Conservation (phyloP, 495 filamentous ascomycete species). For the Sordaria brevicollis region DNA sequence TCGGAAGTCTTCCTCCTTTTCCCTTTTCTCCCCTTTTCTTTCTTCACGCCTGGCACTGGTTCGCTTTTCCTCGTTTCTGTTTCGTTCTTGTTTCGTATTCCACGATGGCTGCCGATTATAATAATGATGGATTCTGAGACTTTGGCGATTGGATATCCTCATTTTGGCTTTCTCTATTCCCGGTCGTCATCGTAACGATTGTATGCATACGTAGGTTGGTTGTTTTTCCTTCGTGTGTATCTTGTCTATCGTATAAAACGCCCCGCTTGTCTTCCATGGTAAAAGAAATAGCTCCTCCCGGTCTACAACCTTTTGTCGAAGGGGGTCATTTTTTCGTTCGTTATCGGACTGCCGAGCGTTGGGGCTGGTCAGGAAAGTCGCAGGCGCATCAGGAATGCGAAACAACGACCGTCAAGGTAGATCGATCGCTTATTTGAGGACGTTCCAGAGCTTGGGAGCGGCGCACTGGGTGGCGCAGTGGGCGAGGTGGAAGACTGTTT, state of each 20-base stretch:
- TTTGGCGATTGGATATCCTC: background rate
- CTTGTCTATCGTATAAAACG: background rate
- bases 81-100: background rate
- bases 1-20: background rate
- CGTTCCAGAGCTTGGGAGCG: constrained; percentile 86
- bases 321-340: constrained; percentile 2
- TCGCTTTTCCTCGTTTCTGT: background rate
- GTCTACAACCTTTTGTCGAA: background rate
- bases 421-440: constrained; percentile 62
- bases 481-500: constrained; percentile 87
- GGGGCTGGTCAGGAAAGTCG: background rate
- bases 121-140: background rate
- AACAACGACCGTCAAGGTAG: background rate
- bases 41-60: background rate
- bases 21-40: background rate
- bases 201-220: background rate
- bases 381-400: background rate
- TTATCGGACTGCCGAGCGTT: constrained; percentile 6
- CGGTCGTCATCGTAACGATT: background rate
- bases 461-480: constrained; percentile 90
- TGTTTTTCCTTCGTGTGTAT: background rate
- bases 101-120: background rate
- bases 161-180: background rate
- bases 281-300: background rate
- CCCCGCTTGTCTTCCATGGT: background rate